Evolutionary conservation across 495 filamentous ascomycete genomes (phyloP).

Genomic region (Neurospora sp.): DNA sequence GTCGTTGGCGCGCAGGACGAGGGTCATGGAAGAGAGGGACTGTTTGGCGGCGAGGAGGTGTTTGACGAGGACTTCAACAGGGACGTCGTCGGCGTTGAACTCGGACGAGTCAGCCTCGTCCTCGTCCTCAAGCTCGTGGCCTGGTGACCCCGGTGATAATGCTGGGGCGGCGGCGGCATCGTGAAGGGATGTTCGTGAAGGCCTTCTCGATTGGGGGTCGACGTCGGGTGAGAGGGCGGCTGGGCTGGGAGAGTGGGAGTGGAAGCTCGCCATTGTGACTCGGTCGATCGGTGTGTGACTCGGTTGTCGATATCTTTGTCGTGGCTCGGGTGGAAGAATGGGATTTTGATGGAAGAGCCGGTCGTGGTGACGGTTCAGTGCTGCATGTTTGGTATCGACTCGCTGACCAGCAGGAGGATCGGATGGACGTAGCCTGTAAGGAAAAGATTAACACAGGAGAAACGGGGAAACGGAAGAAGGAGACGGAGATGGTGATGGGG

Average conservation of each 20-base stretch:
- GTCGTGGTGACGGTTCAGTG: background rate
- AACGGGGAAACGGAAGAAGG: background rate
- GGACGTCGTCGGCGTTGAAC: conserved; percentile 23
- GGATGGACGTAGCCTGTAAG: background rate
- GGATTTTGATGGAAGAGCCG: too few relatives aligned
- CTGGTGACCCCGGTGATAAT: conserved; percentile 6
- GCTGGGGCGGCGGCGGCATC: background rate
- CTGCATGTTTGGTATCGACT: background rate
- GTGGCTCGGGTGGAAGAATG: background rate
- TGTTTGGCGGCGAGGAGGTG: conserved; percentile 85
- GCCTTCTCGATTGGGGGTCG: background rate
- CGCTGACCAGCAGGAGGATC: background rate
- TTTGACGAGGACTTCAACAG: conserved; percentile 64
- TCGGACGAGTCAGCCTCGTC: conserved; percentile 8
- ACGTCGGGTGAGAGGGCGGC: background rate
- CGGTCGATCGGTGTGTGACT: background rate
- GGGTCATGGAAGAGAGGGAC: conserved; percentile 73
- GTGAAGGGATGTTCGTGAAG: background rate
- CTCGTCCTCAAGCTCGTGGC: conserved; percentile 5
- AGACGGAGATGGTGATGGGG: background rate
- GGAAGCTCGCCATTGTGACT: background rate
- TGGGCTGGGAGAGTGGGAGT: background rate
- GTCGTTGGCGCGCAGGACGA: conserved; percentile 81
- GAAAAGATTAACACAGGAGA: background rate
- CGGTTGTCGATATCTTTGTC: background rate